Evolutionary conservation across 495 filamentous ascomycete species (phyloP), one percentile per base, ranked within the genome.

Genomic region (Aspergillus conjunctus): DNA sequence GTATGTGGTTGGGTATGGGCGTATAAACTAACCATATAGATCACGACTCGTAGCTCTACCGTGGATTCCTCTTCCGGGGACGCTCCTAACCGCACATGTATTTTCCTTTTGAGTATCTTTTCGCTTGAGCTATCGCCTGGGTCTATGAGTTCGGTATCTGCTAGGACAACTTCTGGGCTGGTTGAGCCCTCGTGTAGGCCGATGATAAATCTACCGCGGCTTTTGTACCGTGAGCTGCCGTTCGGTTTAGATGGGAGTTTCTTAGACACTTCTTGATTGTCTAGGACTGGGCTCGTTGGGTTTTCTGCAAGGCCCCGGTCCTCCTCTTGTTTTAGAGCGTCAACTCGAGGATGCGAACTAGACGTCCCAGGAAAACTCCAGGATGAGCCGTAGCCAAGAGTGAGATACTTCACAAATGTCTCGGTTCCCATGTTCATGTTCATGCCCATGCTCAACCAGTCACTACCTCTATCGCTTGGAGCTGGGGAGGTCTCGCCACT

Each of bases 121-220:
- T 72, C 75, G 32, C 74, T 81, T 31, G 56, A 56, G 12, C 55
- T 63, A 20, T 52, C 54, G 18, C 72, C 54, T 20, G 56, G 41
- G 11, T 66, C 61, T n/a, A 50, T 59, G 43, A 64, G 59, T n/a
- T 65, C 71, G 5, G 50, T 55, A 37, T 72, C 71, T 52, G 73
- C 72, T 2, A 74, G 51, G 31, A 51, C 33, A 39, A 15, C 32
- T n/a, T 63, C 54, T 14, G 56, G 62, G 17, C 80, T 79, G 18
- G 84, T 81, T 48, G 89, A 69, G 44, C 87, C 79, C 14, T 89
- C 87, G 56, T 81, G 80, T 4, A 92, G 77, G 3, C 91, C 91
- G 58, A 95, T 83, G 11, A 93, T 73, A 65, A 87, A 95, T 56
- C 83, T 83, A 7, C 89, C 90, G 15, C 56, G 58, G 52, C 61